phyloP scores from a whole-genome alignment of 164 flowering plant species.

The Sextonia rubra region DNA sequence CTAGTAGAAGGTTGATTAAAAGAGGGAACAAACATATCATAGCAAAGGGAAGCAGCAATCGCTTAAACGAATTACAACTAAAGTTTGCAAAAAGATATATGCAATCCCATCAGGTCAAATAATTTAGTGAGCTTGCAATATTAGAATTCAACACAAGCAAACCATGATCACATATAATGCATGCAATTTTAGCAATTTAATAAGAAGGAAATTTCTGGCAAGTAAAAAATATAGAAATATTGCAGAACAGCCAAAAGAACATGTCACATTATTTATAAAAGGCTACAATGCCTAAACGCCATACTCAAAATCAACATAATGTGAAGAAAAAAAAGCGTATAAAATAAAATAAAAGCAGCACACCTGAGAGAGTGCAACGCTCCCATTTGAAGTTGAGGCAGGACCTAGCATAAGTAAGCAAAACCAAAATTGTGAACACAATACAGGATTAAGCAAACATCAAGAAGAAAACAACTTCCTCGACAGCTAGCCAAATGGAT shows the following conservation, averaged over 20 bases:
- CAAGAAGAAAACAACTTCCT: not conserved
- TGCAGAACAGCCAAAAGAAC: not conserved
- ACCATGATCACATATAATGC: too few relatives aligned
- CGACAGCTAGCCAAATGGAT: slow-evolving; percentile 8
- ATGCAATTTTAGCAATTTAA: too few relatives aligned
- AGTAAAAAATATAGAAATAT: not conserved
- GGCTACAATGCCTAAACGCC: not conserved
- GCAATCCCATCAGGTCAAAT: too few relatives aligned
- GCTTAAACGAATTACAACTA: too few relatives aligned
- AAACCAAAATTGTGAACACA: not conserved
- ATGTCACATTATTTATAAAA: too few relatives aligned
- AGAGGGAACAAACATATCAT: too few relatives aligned
- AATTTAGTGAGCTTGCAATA: too few relatives aligned
- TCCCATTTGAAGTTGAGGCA: slow-evolving; percentile 42
- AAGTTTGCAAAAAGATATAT: too few relatives aligned
- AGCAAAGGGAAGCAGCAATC: too few relatives aligned
- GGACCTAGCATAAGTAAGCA: slow-evolving; percentile 26
- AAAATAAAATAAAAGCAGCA: slow-evolving; percentile 6
- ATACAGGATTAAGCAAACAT: slow-evolving; percentile 1
- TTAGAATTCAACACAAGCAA: too few relatives aligned
- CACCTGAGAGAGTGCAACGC: slow-evolving; percentile 36
- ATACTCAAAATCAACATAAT: not conserved
- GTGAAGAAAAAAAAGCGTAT: not conserved
- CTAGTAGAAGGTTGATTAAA: too few relatives aligned
- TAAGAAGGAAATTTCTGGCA: too few relatives aligned